phyloP scores from a whole-genome alignment of 352 stramenopile species.

The Phytopythium delawarense region DNA sequence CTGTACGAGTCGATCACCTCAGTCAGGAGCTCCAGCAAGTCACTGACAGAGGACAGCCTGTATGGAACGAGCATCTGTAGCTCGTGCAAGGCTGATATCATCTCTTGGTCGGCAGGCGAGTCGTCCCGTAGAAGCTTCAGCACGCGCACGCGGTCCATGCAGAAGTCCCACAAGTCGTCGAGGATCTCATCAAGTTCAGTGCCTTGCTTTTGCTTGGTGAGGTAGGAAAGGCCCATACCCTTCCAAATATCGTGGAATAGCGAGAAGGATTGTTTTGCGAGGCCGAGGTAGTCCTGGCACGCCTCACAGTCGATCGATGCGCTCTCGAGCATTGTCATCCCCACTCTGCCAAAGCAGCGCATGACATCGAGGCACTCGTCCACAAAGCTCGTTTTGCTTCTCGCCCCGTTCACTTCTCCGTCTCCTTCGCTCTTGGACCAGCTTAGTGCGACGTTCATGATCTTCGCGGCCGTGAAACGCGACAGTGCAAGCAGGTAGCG shows the following conservation, averaged over 20 bases:
- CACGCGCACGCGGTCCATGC: constrained; percentile 57
- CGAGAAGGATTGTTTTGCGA: constrained; percentile 51
- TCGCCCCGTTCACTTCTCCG: constrained; percentile 3
- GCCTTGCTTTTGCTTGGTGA: constrained; percentile 61
- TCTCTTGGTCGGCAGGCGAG: constrained; percentile 15
- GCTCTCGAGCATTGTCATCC: constrained; percentile 53
- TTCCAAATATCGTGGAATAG: constrained; percentile 50
- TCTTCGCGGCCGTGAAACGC: constrained; percentile 52
- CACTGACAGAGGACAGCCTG: constrained; percentile 32
- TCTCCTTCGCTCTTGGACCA: constrained; percentile 21
- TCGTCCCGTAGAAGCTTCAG: constrained; percentile 25
- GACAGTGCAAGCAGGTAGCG: constrained; percentile 31
- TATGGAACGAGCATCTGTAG: constrained; percentile 75
- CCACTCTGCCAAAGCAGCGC: constrained; percentile 67
- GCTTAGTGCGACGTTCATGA: constrained; percentile 53
- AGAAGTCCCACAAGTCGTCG: constrained; percentile 79
- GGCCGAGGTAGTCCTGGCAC: constrained; percentile 50
- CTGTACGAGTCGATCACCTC: constrained; percentile 50
- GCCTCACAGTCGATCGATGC: constrained; percentile 38
- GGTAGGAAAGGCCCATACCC: constrained; percentile 51
- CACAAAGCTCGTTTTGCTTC: constrained; percentile 26
- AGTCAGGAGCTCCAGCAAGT: constrained; percentile 44
- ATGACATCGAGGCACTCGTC: constrained; percentile 71
- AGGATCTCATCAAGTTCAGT: constrained; percentile 71
- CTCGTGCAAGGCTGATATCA: constrained; percentile 57